Base-by-base conservation (phyloP, 805 yeast genomes). In the Torulaspora franciscae region DNA sequence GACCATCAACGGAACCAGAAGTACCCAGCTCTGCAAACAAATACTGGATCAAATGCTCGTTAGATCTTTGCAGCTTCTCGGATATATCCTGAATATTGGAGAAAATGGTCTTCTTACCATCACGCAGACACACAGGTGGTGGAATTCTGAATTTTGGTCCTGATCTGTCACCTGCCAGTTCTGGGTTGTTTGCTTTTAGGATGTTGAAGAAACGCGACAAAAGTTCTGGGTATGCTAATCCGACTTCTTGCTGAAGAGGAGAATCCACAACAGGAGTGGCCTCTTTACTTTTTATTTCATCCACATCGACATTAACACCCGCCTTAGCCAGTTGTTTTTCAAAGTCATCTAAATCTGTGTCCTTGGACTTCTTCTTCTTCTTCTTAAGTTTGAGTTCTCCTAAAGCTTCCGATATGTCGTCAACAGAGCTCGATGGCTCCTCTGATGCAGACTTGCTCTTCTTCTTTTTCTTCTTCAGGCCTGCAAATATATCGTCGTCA, bases 1-100 rank as follows among this genome's bases (percentile, higher is more conserved):
- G 91, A 68, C 98, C 99, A 71, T 93, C 99, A 49, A 93, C 91
- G 45, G 97, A 90, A 65, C 99, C 99, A 2, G 98, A 88, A 15
- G 99, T 93, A 82, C 99, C 99, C 78, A 93, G 77, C 74, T 93
- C 99, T 1, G 98, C 97, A 71, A 93, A 93, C 70, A 93, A 72
- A 71, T 85, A 93, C 73, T 89, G 96, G 68, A 93, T 93, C 54
- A 93, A 81, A 72, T 93, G 99, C 64, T 93, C 99, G 56, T 96
- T 93, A 43, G 89, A 85, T 74, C 99, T 83, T 70, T 93, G 97
- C 74, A 93, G 77, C 46, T 89, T 93, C 57, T 86, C 86, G 51
- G 96, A 79, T 58, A 93, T 93, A 61, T 86, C 95, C 72, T 90
- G 95, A 55, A 93, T 90, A 69, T 93, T 93, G 54, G 96, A 89